phyloP scores from a whole-genome alignment of 2,329 filamentous ascomycete genomes.

The Penicillium digitatum region DNA sequence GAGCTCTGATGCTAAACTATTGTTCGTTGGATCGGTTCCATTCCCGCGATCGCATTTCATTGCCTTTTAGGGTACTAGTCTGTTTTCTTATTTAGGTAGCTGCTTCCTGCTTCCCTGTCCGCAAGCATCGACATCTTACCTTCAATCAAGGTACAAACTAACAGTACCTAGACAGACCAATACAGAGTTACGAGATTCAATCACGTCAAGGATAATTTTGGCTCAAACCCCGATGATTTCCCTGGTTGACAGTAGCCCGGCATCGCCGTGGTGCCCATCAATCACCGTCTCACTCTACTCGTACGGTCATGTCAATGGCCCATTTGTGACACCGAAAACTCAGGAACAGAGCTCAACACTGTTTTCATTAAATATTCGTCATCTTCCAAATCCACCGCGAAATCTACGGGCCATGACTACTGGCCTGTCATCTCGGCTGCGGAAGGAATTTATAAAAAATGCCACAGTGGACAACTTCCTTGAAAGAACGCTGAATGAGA shows the following conservation, averaged over 20 bases:
- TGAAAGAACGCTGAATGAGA: background rate
- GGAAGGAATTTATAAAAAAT: slow-evolving; percentile 10
- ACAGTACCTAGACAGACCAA: too few relatives aligned
- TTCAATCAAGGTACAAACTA: background rate
- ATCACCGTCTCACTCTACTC: slow-evolving; percentile 3
- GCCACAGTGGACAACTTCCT: background rate
- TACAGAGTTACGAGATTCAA: background rate
- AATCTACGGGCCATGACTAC: slow-evolving; percentile 5
- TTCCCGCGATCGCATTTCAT: background rate
- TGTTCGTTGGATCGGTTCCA: background rate
- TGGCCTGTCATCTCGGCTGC: slow-evolving; percentile 6
- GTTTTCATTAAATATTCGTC: slow-evolving; percentile 7
- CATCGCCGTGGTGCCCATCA: background rate
- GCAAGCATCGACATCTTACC: background rate
- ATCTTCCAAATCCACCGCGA: slow-evolving; percentile 7
- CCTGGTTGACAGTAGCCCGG: background rate
- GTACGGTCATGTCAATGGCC: slow-evolving; percentile 8
- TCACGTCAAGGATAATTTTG: background rate
- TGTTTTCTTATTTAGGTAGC: background rate
- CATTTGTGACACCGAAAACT: background rate
- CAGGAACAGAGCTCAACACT: background rate
- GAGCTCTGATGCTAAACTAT: background rate
- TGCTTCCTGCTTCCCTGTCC: background rate
- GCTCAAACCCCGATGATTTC: background rate
- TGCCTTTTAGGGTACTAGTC: background rate